Evolutionary conservation across 192 early-diverging fungal species (phyloP).

Genomic region (Coemansia erecta): DNA sequence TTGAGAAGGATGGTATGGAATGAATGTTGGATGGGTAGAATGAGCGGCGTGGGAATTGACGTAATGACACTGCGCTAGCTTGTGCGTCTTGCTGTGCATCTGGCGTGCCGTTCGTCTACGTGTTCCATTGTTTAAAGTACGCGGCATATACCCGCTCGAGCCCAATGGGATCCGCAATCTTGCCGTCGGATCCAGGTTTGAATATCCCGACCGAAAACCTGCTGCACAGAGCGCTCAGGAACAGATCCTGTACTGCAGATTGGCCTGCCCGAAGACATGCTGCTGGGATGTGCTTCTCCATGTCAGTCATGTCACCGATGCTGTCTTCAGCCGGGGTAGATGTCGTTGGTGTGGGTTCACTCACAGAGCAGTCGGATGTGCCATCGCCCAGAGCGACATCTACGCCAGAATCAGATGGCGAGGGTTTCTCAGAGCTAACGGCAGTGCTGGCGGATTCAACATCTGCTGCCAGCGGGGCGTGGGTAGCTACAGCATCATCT

Average conservation of each 20-base stretch:
- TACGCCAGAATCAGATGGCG: neutral
- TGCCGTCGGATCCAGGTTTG: constrained; percentile 24
- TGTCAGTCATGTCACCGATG: neutral
- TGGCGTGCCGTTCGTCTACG: neutral
- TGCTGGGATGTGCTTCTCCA: constrained; percentile 21
- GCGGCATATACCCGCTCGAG: constrained; percentile 42
- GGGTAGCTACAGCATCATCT: neutral
- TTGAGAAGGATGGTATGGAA: too few species aligned
- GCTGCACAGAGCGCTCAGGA: constrained; percentile 27
- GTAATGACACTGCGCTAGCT: too few species aligned
- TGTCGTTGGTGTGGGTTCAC: neutral
- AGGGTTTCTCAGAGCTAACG: neutral
- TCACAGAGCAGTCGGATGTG: constrained; percentile 20
- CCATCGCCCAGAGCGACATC: constrained; percentile 3
- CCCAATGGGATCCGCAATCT: constrained; percentile 20
- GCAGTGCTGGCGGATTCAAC: neutral
- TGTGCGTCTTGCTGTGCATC: too few species aligned
- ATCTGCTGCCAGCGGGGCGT: neutral
- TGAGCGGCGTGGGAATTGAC: too few species aligned
- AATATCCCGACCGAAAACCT: constrained; percentile 44
- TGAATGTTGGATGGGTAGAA: neutral
- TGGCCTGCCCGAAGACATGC: constrained; percentile 24
- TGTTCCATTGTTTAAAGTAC: constrained; percentile 34
- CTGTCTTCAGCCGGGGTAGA: neutral
- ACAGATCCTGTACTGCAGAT: constrained; percentile 28